Percentiles rank a stretch among this genome's conserved stretches.
Conservation (phyloP, 148 eudicot genomes). For the Silene conica region DNA sequence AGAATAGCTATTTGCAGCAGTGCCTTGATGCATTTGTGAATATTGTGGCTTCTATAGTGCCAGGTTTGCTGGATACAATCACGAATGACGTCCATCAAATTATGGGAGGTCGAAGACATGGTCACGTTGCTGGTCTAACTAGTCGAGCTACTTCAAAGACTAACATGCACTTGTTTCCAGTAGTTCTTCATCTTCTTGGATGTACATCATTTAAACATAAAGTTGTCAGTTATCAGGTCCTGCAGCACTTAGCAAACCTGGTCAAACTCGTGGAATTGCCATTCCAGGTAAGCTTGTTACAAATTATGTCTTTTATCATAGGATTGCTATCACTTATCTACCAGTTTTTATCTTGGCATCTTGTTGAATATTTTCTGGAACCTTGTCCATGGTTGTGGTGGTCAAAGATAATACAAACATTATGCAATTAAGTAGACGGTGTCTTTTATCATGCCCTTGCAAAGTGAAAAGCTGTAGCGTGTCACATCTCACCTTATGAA, state of each 20-base stretch:
- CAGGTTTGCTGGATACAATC: conserved; percentile 71
- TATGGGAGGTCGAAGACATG: conserved; percentile 76
- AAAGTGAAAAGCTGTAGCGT: too few relatives aligned
- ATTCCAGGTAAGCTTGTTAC: conserved; percentile 60
- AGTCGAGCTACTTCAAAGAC: conserved; percentile 65
- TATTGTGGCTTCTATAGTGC: conserved; percentile 63
- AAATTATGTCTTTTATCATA: not conserved
- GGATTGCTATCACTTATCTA: not conserved
- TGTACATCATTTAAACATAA: conserved; percentile 70
- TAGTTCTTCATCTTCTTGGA: conserved; percentile 80
- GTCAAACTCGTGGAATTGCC: conserved; percentile 70
- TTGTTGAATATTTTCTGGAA: not conserved
- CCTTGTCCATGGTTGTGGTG: not conserved
- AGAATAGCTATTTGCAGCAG: conserved; percentile 66
- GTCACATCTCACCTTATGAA: too few relatives aligned
- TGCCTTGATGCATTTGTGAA: conserved; percentile 68
- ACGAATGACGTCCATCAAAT: conserved; percentile 77
- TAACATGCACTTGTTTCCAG: conserved; percentile 80
- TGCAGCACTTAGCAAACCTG: conserved; percentile 75
- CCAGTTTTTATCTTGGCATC: not conserved
- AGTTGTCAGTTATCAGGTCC: conserved; percentile 59
- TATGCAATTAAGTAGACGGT: too few relatives aligned
- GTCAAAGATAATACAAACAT: too few relatives aligned
- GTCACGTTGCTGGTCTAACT: conserved; percentile 44
- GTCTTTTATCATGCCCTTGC: too few relatives aligned